Evolutionary conservation across 192 early-diverging fungal species (phyloP), one percentile per base, ranked within the genome.

Genomic region (Coemansia sp.): DNA sequence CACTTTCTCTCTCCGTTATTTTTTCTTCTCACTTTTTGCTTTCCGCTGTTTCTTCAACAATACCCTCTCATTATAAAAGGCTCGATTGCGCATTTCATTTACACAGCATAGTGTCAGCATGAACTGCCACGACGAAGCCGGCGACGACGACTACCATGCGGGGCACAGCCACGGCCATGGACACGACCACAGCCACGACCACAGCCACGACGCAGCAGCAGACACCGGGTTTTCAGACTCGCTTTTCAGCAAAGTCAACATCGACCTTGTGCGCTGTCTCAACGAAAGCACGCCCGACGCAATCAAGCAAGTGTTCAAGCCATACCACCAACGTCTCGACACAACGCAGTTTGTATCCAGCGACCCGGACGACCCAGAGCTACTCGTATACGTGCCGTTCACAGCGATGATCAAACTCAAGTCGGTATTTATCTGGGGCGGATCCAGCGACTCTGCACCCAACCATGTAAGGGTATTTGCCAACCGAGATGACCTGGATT

Each of bases 301-400:
- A 18, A 91, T 89, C 18, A 86, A 89, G 64, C 73, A 63, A 3
- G 84, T 99, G 0, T 92, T 99, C 78, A 94, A 93, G 77, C 83
- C 93, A 11, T 96, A 91, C 92, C 83, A 94, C 51, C 76, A 90
- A 51, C 85, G 94, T 22, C 74, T 88, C 50, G 91, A 95, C 69
- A 86, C 84, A 20, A 70, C 85, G 4, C 76, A 89, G 84, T 84
- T 72, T 63, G 75, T 96, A 8, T 86, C 90, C 60, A 90, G 89
- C 50, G 94, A 96, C 75, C 86, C 87, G 0, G 97, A 99, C 83
- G 92, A 59, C 18, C 57, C 93, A 51, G 92, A 96, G 76, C 82
- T 99, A 16, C 90, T 99, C 50, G 67, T 99, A 12, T 82, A 84
- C 67, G 90, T 99, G 45, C 95, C 95, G 84, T 96, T 99, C 73